These are phyloP conservation scores for Aegilops speltoides DNA, from an alignment of 176 grass and related monocot species.

Conservation along the genomic window DNA sequence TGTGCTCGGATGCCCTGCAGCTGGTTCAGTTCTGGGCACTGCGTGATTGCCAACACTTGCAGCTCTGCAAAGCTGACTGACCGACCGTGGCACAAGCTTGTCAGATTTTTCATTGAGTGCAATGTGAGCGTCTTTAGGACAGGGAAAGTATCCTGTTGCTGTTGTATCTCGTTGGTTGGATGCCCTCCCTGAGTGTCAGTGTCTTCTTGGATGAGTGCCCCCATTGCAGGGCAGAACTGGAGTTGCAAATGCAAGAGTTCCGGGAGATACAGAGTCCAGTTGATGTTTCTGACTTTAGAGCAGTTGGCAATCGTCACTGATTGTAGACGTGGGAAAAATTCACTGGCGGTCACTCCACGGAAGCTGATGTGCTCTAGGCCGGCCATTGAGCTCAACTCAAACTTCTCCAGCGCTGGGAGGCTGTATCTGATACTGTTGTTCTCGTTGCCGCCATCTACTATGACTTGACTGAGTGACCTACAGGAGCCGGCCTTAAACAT, in stretches of 20 bases:
- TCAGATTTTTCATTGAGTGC: not conserved
- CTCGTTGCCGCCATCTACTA: not conserved
- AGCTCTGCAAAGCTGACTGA: not conserved
- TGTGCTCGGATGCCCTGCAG: not conserved
- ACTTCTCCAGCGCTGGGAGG: not conserved
- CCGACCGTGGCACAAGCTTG: not conserved
- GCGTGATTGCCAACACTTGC: not conserved
- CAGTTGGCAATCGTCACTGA: not conserved
- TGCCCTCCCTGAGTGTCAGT: not conserved
- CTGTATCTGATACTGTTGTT: not conserved
- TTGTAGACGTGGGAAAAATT: not conserved
- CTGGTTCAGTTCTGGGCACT: not conserved
- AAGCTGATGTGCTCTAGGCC: not conserved
- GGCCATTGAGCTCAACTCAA: not conserved
- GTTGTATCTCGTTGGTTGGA: not conserved
- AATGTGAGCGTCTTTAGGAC: not conserved
- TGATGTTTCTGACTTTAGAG: not conserved
- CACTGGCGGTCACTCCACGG: not conserved
- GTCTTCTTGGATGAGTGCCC: not conserved
- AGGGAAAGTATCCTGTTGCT: not conserved
- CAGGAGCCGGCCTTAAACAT: not conserved
- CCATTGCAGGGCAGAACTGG: not conserved
- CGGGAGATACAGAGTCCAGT: not conserved
- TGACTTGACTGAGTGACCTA: not conserved
- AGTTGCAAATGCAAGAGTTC: not conserved